Percentiles rank a stretch among this genome's conserved stretches.
Conservation (phyloP, 1,139 yeast genomes). For the Scheffersomyces segobiensis region DNA sequence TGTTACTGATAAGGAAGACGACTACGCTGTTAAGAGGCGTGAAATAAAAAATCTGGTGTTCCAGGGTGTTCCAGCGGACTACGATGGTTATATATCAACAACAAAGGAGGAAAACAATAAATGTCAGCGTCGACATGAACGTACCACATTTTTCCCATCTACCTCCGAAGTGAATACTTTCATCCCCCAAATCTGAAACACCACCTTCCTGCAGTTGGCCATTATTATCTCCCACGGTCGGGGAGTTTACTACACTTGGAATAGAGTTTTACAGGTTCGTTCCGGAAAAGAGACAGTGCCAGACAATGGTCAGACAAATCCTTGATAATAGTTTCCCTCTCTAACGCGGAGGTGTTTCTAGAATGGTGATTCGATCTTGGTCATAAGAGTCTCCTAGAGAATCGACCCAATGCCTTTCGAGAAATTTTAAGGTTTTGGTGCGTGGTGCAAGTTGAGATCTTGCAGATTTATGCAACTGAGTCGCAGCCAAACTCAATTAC, state of each 20-base stretch:
- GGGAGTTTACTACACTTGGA: not conserved
- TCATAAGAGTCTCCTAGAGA: not conserved
- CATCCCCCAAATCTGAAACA: not conserved
- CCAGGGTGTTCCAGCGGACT: not conserved
- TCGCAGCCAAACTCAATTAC: not conserved
- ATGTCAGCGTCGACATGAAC: not conserved
- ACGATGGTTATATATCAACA: not conserved
- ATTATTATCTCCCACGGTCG: not conserved
- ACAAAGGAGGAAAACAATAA: not conserved
- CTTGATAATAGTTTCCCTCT: not conserved
- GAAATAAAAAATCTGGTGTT: not conserved
- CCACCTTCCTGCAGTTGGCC: not conserved
- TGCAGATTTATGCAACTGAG: not conserved
- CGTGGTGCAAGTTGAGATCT: not conserved
- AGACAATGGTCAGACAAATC: not conserved
- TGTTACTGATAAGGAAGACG: not conserved
- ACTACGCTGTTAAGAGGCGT: not conserved
- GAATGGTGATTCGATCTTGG: not conserved
- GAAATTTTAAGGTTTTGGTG: too few relatives aligned
- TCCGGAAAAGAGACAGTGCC: not conserved
- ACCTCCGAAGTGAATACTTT: not conserved
- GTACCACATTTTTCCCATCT: not conserved
- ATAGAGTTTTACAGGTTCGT: not conserved
- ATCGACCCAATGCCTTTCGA: not conserved
- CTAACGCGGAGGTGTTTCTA: not conserved